Evolutionary conservation across 2,329 filamentous ascomycete genomes (phyloP).

Genomic region (Penicillium rolfsii): DNA sequence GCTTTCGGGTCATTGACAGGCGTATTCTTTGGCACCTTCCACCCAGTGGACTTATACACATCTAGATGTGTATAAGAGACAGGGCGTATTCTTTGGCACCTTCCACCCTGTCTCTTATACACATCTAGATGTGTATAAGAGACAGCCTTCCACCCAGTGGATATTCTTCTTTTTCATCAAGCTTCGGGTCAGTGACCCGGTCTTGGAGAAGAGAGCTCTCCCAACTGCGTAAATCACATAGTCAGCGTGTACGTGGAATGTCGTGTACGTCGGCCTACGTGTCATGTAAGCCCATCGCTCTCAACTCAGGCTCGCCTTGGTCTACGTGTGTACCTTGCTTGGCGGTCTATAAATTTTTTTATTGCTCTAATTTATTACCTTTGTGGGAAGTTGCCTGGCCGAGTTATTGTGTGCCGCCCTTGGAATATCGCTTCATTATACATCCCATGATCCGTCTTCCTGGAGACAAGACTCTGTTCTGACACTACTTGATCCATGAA

Average conservation of each 20-base stretch:
- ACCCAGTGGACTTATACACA: conserved; percentile 30
- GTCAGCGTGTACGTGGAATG: too few species aligned
- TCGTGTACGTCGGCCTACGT: too few species aligned
- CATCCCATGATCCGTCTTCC: not conserved
- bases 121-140: too few species aligned
- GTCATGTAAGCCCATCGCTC: too few species aligned
- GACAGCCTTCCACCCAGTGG: conserved; percentile 33
- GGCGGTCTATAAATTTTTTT: too few species aligned
- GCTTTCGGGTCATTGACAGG: conserved; percentile 49
- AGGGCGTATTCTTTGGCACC: too few species aligned
- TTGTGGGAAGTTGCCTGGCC: not conserved
- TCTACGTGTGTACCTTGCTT: not conserved
- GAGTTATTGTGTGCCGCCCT: not conserved
- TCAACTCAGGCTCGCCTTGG: too few species aligned
- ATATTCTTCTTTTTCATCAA: conserved; percentile 41
- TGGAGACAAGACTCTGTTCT: too few species aligned
- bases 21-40: conserved; percentile 46
- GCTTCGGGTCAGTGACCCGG: conserved; percentile 35
- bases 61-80: too few species aligned
- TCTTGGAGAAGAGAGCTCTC: conserved; percentile 38
- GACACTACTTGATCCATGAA: too few species aligned
- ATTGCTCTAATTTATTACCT: not conserved
- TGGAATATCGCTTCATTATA: not conserved
- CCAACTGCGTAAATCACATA: too few species aligned
- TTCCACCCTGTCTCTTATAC: too few species aligned